Conservation (phyloP, 2,329 filamentous ascomycete species). For the Fusarium sp. region DNA sequence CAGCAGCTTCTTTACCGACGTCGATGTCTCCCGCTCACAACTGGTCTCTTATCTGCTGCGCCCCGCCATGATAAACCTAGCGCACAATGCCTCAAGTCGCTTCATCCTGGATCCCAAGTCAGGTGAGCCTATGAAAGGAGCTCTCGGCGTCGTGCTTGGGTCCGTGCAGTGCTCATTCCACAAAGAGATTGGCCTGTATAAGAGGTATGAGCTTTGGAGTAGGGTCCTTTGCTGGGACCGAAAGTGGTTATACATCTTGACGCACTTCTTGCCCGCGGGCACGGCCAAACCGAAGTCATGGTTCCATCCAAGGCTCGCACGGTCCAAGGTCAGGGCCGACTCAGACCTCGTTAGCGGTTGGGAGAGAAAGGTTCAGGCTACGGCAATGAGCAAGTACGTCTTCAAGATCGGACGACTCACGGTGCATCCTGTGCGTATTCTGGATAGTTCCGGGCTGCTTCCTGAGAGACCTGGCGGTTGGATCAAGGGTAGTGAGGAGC, state of each 20-base stretch:
- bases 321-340: neutral
- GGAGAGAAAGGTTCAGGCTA: neutral
- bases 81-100: slow-evolving; percentile 1
- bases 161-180: neutral
- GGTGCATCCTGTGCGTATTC: neutral
- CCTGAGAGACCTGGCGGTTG: neutral
- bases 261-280: slow-evolving; percentile 4
- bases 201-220: slow-evolving; percentile 8
- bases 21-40: slow-evolving; percentile 4
- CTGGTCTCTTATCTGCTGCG: neutral
- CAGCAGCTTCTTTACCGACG: slow-evolving; percentile 10
- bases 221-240: slow-evolving; percentile 9
- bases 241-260: slow-evolving; percentile 7
- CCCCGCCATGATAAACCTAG: neutral
- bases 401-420: slow-evolving; percentile 10
- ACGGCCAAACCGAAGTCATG: neutral
- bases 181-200: neutral
- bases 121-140: neutral
- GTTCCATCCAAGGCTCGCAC: no score
- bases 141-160: neutral
- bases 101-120: neutral
- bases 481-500: neutral
- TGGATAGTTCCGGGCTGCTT: neutral
- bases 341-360: neutral
- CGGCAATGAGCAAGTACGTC: slow-evolving; percentile 1